A percentile compares a stretch with the other conserved stretches of the same genome.
phyloP scores from a whole-genome alignment of 2,329 filamentous ascomycete species.

The Myriosclerotinia curreyana region DNA sequence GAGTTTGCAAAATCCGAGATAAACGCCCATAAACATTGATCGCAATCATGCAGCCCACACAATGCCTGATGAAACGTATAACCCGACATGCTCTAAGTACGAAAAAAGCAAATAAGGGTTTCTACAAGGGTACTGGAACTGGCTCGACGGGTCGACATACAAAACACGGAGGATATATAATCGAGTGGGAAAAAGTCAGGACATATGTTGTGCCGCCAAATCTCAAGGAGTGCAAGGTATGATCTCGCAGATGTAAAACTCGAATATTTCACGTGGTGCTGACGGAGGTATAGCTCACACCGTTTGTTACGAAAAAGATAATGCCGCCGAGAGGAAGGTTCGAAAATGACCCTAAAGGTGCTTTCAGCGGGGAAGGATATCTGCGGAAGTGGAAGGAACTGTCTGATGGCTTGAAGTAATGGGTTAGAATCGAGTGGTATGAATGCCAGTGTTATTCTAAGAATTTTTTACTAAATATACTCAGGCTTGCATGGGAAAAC shows the following conservation, averaged over 20 bases:
- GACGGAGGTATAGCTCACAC: slow-evolving; percentile 61
- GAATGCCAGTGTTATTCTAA: not conserved
- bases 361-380: slow-evolving; percentile 60
- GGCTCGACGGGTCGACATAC: slow-evolving; percentile 85
- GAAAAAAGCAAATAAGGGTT: slow-evolving; percentile 89
- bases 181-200: slow-evolving; percentile 85
- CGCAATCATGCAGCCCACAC: slow-evolving; percentile 61
- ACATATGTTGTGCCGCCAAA: slow-evolving; percentile 79
- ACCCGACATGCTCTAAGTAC: slow-evolving; percentile 80
- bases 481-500: slow-evolving; percentile 18
- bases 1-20: slow-evolving; percentile 10
- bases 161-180: slow-evolving; percentile 75
- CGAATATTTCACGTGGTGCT: slow-evolving; percentile 9
- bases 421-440: slow-evolving; percentile 2
- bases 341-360: slow-evolving; percentile 51
- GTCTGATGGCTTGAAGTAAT: slow-evolving; percentile 17
- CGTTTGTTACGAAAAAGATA: slow-evolving; percentile 68
- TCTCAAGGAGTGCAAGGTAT: slow-evolving; percentile 69
- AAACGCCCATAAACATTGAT: slow-evolving; percentile 4
- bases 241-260: slow-evolving; percentile 26
- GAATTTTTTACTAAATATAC: slow-evolving; percentile 5
- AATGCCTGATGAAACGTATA: slow-evolving; percentile 63
- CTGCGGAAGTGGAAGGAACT: slow-evolving; percentile 60
- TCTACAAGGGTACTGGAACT: slow-evolving; percentile 93
- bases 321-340: slow-evolving; percentile 53